These are phyloP conservation scores for Inga leiocalycina DNA, from an alignment of 306 rosid genomes.

Conservation along the genomic window DNA sequence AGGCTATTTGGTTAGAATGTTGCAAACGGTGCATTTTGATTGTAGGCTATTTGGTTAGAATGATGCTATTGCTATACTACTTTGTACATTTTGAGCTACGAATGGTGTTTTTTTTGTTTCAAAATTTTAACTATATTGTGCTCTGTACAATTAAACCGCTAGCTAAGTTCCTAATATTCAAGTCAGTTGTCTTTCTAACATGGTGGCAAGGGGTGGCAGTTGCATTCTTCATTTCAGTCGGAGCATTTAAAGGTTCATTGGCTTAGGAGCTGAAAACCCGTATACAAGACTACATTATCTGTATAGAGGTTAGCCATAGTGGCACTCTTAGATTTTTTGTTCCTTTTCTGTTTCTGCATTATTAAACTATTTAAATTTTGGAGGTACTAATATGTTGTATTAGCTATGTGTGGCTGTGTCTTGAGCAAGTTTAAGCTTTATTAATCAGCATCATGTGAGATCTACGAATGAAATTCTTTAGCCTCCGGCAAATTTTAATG, in stretches of 20 bases:
- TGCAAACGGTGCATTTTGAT: too few species aligned
- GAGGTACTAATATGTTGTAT: not conserved
- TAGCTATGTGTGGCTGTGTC: not conserved
- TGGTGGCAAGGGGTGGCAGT: slow-evolving; percentile 99
- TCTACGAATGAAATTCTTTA: not conserved
- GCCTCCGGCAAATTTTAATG: not conserved
- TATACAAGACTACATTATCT: slow-evolving; percentile 92
- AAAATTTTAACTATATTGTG: slow-evolving; percentile 56
- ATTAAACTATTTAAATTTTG: slow-evolving; percentile 4
- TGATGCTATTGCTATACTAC: slow-evolving; percentile 51
- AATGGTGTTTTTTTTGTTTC: too few species aligned
- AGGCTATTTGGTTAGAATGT: too few species aligned
- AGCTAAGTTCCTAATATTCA: slow-evolving; percentile 86
- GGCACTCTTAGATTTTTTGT: slow-evolving; percentile 11
- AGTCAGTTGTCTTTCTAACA: slow-evolving; percentile 91
- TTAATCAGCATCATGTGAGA: not conserved
- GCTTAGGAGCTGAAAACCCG: slow-evolving; percentile 85
- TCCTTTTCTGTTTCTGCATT: slow-evolving; percentile 7
- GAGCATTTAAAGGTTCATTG: slow-evolving; percentile 83
- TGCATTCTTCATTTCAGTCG: slow-evolving; percentile 86
- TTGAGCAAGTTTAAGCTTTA: not conserved
- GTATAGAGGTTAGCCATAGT: slow-evolving; percentile 82
- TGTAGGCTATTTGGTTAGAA: too few species aligned
- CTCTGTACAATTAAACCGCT: slow-evolving; percentile 72
- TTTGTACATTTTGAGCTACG: slow-evolving; percentile 67